Evolutionary conservation across 2,329 filamentous ascomycete genomes (phyloP).

Genomic region (Hypoxylon sp.): DNA sequence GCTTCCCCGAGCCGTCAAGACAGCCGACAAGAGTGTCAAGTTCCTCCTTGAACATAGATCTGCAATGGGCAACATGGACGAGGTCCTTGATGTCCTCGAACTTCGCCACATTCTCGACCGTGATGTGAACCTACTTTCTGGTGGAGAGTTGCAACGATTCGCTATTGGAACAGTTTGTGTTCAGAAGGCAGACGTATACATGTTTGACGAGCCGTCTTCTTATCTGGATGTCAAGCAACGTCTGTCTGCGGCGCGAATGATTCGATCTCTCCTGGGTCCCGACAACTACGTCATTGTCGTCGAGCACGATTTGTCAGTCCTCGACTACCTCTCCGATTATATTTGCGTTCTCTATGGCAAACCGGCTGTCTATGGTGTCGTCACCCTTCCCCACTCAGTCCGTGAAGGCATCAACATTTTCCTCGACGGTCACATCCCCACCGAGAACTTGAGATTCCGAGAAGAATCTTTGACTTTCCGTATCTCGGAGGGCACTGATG

Average conservation of each 20-base stretch:
- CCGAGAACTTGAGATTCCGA: constrained; percentile 98
- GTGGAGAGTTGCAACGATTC: constrained; percentile 98
- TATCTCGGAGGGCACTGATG: constrained; percentile 89
- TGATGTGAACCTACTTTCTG: constrained; percentile 90
- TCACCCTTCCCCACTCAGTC: constrained; percentile 94
- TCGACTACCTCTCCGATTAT: constrained; percentile 99
- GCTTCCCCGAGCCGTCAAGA: constrained; percentile 92
- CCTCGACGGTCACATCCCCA: constrained; percentile 97
- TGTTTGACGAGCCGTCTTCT: constrained; percentile 99
- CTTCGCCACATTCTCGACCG: constrained; percentile 91
- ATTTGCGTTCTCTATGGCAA: constrained; percentile 97
- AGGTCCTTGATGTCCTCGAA: constrained; percentile 88
- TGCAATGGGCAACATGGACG: constrained; percentile 83
- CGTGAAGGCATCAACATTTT: constrained; percentile 99
- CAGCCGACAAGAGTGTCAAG: constrained; percentile 83
- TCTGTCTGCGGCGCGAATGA: constrained; percentile 90
- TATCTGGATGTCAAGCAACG: constrained; percentile 99
- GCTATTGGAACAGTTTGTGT: constrained; percentile 97
- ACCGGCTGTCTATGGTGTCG: constrained; percentile 97
- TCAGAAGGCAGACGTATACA: constrained; percentile 97
- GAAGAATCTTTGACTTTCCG: constrained; percentile 97
- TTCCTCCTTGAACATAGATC: constrained; percentile 82
- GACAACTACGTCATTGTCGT: constrained; percentile 98
- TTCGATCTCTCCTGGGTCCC: constrained; percentile 88
- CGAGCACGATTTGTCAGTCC: constrained; percentile 98